Percentiles rank a stretch among this genome's conserved stretches.
Evolutionary conservation across 1,284 basidiomycete species (phyloP).

Genomic region (Cronartium quercuum): DNA sequence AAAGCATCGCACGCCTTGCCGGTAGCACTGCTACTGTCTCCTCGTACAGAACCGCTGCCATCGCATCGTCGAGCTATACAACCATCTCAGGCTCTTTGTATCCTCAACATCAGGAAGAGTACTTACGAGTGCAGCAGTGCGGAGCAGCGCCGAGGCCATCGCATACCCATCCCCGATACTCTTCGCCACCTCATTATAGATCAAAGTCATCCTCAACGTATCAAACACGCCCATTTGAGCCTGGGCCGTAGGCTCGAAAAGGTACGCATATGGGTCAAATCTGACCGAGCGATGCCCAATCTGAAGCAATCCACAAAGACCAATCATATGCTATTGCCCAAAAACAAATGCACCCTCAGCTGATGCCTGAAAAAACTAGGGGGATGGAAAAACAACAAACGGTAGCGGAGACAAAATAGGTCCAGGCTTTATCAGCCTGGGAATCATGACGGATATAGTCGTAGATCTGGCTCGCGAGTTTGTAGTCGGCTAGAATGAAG

Average conservation of each 20-base stretch:
- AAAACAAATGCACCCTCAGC: not conserved
- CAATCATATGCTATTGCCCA: conserved; percentile 25
- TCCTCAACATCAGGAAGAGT: not conserved
- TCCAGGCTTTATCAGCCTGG: conserved; percentile 45
- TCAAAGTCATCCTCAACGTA: conserved; percentile 5
- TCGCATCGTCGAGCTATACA: conserved; percentile 18
- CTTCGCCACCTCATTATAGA: conserved; percentile 30
- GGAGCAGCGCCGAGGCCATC: conserved; percentile 7
- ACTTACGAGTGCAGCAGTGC: conserved; percentile 23
- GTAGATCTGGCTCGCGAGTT: conserved; percentile 76
- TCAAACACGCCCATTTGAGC: not conserved
- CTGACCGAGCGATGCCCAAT: too few relatives aligned
- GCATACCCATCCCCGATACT: conserved; percentile 6
- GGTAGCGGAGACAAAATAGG: conserved; percentile 45
- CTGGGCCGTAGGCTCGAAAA: conserved; percentile 11
- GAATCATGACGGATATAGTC: conserved; percentile 61
- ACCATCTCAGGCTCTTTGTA: not conserved
- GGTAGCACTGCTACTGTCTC: conserved; percentile 6
- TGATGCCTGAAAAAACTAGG: not conserved
- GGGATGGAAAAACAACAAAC: conserved; percentile 31
- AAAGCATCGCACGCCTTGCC: not conserved
- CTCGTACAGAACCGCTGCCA: conserved; percentile 26
- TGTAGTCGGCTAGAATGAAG: conserved; percentile 83
- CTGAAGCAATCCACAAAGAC: conserved; percentile 22
- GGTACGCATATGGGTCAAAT: not conserved